Base-by-base conservation (phyloP, 2,329 filamentous ascomycete genomes). In the Lanzia echinophila region DNA sequence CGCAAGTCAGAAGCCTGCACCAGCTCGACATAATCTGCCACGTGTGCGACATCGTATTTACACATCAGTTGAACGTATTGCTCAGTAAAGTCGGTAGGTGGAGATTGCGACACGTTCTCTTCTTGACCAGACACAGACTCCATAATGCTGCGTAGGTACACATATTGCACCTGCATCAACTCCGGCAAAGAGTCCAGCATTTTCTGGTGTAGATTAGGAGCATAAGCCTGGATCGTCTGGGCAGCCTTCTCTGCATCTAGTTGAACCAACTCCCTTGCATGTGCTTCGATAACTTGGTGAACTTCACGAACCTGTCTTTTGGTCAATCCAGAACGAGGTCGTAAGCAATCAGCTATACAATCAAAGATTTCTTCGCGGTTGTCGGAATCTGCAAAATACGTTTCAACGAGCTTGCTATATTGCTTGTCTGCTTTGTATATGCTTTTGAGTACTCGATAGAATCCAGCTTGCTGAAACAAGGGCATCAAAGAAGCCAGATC, bases 11-110 rank as follows among this genome's bases (percentile, higher is more conserved):
- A 84, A 3, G 85, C 84, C 61, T 90, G 87, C 2, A 95, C 76
- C 1, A 81, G 68, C 36, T 86, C 84, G 28, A 97, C 81, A 68
- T 94, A 99, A 53, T 90, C 85, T 2, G 88, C 88, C 2, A 99
- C 92, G 63, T 91, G 89, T 0, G 79, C 72, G 3, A 90, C 82
- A 56, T 96, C 82, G 68, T 90, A 96, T 54, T 75, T 81, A 71
- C 95, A 99, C 84, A 97, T 91, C 22, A 99, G 79, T 62, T 87
- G 87, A 4, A 97, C 84, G 69, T 97, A 97, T 53, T 79, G 79
- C 69, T 97, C 94, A 6, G 87, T 74, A 61, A 96, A 83, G 33
- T 79, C 78, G 41, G 80, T 76, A 41, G 81, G 77, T 51, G 66
- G 62, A n/a, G 65, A 56, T 28, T 44, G 50, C 68, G 69, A n/a